These are phyloP conservation scores for Patellaria atrata DNA, from an alignment of 495 filamentous ascomycete species.

Conservation along the genomic window DNA sequence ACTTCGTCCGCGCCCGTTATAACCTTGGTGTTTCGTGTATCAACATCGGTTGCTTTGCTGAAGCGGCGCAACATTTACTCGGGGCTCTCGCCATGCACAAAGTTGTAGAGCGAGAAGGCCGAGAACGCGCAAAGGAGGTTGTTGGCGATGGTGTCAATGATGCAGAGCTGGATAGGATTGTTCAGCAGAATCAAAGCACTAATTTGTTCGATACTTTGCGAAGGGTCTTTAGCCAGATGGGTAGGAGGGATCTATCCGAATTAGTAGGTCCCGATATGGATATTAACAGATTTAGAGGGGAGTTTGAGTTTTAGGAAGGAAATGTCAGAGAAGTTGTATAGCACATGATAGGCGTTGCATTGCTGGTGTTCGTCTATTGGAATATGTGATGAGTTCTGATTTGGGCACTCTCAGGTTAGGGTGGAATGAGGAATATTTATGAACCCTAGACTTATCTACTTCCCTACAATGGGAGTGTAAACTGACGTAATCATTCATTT, in stretches of 20 bases:
- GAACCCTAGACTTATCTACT: too few relatives aligned
- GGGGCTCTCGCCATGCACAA: conserved; percentile 95
- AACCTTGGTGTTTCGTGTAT: conserved; percentile 95
- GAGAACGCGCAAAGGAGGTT: conserved; percentile 72
- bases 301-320: conserved; percentile 55
- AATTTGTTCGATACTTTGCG: conserved; percentile 89
- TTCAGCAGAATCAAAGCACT: conserved; percentile 85
- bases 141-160: conserved; percentile 49
- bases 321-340: too few relatives aligned
- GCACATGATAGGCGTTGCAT: too few relatives aligned
- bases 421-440: too few relatives aligned
- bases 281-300: conserved; percentile 70
- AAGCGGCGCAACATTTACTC: conserved; percentile 89
- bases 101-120: conserved; percentile 70
- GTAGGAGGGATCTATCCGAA: conserved; percentile 70
- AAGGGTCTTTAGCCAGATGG: conserved; percentile 91
- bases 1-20: conserved; percentile 93
- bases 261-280: conserved; percentile 79
- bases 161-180: conserved; percentile 61
- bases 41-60: conserved; percentile 87
- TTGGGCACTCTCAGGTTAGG: too few relatives aligned
- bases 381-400: too few relatives aligned
- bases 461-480: too few relatives aligned
- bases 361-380: too few relatives aligned
- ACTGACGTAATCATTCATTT: too few relatives aligned